These are phyloP conservation scores for Podospora pseudoanserina DNA, from an alignment of 495 filamentous ascomycete species.

Conservation along the genomic window DNA sequence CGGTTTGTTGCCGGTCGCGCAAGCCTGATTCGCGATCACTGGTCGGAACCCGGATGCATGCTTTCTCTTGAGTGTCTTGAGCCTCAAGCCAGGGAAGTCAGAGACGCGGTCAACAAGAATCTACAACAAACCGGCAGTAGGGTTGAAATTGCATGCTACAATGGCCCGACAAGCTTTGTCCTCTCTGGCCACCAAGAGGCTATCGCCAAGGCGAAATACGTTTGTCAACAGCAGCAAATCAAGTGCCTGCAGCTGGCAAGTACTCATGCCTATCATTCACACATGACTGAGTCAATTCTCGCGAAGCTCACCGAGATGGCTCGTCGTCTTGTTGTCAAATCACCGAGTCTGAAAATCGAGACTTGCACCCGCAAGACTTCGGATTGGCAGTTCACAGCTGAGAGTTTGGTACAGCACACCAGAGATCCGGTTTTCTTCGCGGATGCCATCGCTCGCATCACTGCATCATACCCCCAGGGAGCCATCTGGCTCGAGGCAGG, in stretches of 20 bases:
- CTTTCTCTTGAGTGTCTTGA: slow-evolving; percentile 42
- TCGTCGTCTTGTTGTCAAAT: slow-evolving; percentile 21
- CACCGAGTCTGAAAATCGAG: slow-evolving; percentile 35
- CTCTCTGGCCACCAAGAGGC: slow-evolving; percentile 44
- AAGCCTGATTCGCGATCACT: slow-evolving; percentile 35
- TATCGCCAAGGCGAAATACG: slow-evolving; percentile 22
- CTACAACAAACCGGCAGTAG: slow-evolving; percentile 10
- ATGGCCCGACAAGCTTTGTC: slow-evolving; percentile 46
- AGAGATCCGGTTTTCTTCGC: slow-evolving; percentile 35
- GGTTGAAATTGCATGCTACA: slow-evolving; percentile 49
- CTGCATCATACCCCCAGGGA: not conserved
- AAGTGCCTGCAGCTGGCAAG: slow-evolving; percentile 30
- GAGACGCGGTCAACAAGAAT: slow-evolving; percentile 20
- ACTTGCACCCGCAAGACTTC: slow-evolving; percentile 30
- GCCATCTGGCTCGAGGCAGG: slow-evolving; percentile 13
- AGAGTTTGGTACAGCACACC: not conserved
- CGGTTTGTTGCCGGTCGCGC: slow-evolving; percentile 43
- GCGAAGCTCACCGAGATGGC: slow-evolving; percentile 28
- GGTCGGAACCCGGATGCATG: slow-evolving; percentile 46
- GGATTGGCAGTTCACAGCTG: slow-evolving; percentile 15
- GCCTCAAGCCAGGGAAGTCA: slow-evolving; percentile 21
- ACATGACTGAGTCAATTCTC: slow-evolving; percentile 37
- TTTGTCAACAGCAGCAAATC: slow-evolving; percentile 19
- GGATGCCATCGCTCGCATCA: slow-evolving; percentile 30
- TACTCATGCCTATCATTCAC: slow-evolving; percentile 47